These are phyloP conservation scores for Nemania diffusa DNA, from an alignment of 2,329 filamentous ascomycete genomes.

Conservation along the genomic window DNA sequence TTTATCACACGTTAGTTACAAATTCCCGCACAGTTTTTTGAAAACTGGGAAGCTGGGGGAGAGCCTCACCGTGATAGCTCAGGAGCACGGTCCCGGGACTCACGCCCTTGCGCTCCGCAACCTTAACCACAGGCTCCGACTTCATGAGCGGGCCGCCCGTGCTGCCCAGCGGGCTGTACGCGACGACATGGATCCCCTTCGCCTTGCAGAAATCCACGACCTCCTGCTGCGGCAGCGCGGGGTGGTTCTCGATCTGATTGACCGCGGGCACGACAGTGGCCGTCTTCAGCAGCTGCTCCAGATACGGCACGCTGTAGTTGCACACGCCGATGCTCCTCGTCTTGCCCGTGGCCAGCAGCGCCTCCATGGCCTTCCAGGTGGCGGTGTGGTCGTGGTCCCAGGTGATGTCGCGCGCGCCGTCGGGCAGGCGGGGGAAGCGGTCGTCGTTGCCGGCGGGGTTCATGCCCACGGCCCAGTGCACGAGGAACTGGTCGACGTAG, in stretches of 20 bases:
- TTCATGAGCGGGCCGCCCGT: constrained; percentile 72
- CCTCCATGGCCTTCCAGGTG: constrained; percentile 82
- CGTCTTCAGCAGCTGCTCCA: constrained; percentile 63
- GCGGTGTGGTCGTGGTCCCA: constrained; percentile 75
- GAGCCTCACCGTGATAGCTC: constrained; percentile 71
- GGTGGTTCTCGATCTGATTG: constrained; percentile 81
- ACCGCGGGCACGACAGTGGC: constrained; percentile 69
- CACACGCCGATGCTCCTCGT: constrained; percentile 64
- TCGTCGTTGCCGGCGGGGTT: constrained; percentile 80
- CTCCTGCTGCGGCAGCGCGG: constrained; percentile 75
- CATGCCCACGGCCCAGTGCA: constrained; percentile 87
- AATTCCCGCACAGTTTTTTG: too few relatives aligned
- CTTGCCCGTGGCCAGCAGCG: constrained; percentile 69
- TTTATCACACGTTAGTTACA: not conserved
- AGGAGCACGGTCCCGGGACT: constrained; percentile 72
- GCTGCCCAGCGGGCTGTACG: constrained; percentile 75
- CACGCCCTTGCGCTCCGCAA: constrained; percentile 71
- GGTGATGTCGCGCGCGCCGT: constrained; percentile 80
- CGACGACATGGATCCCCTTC: constrained; percentile 77
- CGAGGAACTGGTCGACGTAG: constrained; percentile 82
- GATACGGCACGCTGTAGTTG: constrained; percentile 68
- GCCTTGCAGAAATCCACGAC: constrained; percentile 74
- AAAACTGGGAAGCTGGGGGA: not conserved
- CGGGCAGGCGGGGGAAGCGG: constrained; percentile 77
- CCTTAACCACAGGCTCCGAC: constrained; percentile 69